Evolutionary conservation across 805 yeast species (phyloP).

Genomic region (Wickerhamiella galacta): DNA sequence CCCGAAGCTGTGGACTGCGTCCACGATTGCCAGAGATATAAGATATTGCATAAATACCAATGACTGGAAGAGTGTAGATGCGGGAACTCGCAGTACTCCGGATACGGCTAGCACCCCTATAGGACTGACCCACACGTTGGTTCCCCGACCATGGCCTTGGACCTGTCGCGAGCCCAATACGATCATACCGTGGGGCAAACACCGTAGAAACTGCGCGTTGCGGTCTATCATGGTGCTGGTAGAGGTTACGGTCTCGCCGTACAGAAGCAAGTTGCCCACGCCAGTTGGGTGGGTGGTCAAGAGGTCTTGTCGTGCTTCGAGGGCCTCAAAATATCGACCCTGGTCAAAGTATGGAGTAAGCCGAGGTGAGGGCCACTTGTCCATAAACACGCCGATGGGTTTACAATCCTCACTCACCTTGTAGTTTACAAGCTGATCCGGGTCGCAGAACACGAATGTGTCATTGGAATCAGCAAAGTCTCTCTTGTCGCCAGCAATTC

Average conservation of each 20-base stretch:
- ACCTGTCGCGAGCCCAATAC: slow-evolving; percentile 70
- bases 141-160: slow-evolving; percentile 87
- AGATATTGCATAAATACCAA: slow-evolving; percentile 79
- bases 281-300: slow-evolving; percentile 3
- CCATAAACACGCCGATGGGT: slow-evolving; percentile 33
- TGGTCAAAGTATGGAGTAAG: slow-evolving; percentile 63
- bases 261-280: slow-evolving; percentile 50
- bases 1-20: slow-evolving; percentile 51
- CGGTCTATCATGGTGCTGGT: slow-evolving; percentile 65
- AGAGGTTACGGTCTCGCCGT: slow-evolving; percentile 83
- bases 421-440: slow-evolving; percentile 5
- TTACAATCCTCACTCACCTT: slow-evolving; percentile 35
- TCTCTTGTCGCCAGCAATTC: slow-evolving; percentile 15
- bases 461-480: slow-evolving; percentile 39
- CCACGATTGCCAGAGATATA: slow-evolving; percentile 65
- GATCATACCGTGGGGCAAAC: slow-evolving; percentile 51
- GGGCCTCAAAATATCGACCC: slow-evolving; percentile 32
- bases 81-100: slow-evolving; percentile 43
- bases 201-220: slow-evolving; percentile 41
- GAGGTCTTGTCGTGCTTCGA: slow-evolving; percentile 20
- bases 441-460: slow-evolving; percentile 28
- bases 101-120: slow-evolving; percentile 80
- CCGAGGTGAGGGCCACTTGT: slow-evolving; percentile 31
- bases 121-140: slow-evolving; percentile 91
- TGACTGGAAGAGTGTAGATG: slow-evolving; percentile 31